Percentiles rank a stretch among this genome's conserved stretches.
Evolutionary conservation across 306 rosid genomes (phyloP).

Genomic region (Lithocarpus polystachyus): DNA sequence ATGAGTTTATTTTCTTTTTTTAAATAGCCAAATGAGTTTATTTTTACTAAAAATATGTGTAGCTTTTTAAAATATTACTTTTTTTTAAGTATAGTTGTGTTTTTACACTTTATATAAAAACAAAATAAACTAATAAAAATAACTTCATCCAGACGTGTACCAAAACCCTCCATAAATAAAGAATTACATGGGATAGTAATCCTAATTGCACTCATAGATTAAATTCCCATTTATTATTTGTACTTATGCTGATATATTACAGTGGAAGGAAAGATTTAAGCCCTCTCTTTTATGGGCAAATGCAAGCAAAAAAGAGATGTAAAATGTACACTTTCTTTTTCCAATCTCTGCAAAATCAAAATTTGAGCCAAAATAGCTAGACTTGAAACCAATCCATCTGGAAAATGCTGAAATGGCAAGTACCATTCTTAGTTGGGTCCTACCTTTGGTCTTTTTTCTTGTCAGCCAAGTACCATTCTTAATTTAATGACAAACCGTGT

Average conservation of each 20-base stretch:
- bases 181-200: neutral
- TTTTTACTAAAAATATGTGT: too few species aligned
- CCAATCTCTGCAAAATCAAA: conserved; percentile 18
- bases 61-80: too few species aligned
- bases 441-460: conserved; percentile 18
- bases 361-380: conserved; percentile 10
- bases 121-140: neutral
- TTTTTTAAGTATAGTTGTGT: too few species aligned
- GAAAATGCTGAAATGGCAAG: neutral
- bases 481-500: neutral
- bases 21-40: too few species aligned
- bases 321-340: neutral
- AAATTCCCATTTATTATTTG: neutral
- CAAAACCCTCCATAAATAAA: neutral
- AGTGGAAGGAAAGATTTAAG: neutral
- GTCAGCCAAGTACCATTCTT: neutral
- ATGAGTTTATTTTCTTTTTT: too few species aligned
- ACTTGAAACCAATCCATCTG: conserved; percentile 5
- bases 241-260: conserved; percentile 2
- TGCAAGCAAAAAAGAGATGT: neutral
- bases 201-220: neutral
- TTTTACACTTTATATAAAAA: too few species aligned
- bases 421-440: conserved; percentile 8
- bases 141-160: neutral
- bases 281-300: neutral